Evolutionary conservation across 768 basidiomycete genomes (phyloP), one percentile per base, ranked within the genome.

Genomic region (Coprinopsis strossmayeri): DNA sequence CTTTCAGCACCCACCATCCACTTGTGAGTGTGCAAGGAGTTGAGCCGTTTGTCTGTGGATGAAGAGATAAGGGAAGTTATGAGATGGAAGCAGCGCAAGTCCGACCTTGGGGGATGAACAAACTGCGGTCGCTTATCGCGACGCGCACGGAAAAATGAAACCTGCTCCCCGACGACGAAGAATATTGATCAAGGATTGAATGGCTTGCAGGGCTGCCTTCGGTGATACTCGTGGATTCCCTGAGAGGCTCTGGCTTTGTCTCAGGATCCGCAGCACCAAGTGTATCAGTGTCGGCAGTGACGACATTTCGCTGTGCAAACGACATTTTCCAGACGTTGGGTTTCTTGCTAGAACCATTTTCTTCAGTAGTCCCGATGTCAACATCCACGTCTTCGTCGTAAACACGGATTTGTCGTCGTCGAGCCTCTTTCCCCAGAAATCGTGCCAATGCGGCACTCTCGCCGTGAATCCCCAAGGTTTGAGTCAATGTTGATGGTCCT

Each of bases 1-100:
- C 76, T 66, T 49, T 77, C 73, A 11, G 76, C 65, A 0, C 71
- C 73, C 32, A 79, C 64, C 76, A 77, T 78, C 78, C 78, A 79
- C 58, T 72, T 74, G 57, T 77, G 72, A 1, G 72, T 70, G 49
- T 68, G 66, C 2, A 53, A 53, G 45, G 53, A 32, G 30, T 59
- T 48, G n/a, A 46, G 40, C 49, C 54, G 21, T 48, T 41, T 28
- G 68, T 69, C 43, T 64, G 55, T 3, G 64, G 69, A 38, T 72
- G 51, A 5, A 34, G 46, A 42, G 18, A 20, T 18, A 49, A 44
- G 40, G 21, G 40, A 37, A n/a, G 45, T 21, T 48, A 46, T 45
- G 48, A 25, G 7, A 25, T 11, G 10, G 39, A 41, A 15, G 25
- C 17, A n/a, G n/a, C 3, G 28, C 25, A 17, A 34, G 12, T 7